Conservation (phyloP, 345 rosid genomes). For the Populus tremula region DNA sequence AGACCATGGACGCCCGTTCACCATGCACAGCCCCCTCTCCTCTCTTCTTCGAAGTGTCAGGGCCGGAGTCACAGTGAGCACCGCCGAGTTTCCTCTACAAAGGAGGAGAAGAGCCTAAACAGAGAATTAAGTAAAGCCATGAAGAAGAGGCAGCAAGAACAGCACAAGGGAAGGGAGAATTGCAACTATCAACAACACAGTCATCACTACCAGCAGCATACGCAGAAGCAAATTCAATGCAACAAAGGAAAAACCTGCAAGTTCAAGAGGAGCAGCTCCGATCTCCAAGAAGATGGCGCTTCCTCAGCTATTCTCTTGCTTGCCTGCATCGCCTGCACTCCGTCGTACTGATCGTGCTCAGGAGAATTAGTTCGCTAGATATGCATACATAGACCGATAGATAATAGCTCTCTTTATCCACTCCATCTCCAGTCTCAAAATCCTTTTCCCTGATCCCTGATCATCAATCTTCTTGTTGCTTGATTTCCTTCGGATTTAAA, state of each 20-base stretch:
- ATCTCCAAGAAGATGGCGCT: constrained; percentile 74
- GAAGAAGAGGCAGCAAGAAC: constrained; percentile 43
- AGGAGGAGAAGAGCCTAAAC: not conserved
- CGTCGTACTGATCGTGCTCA: constrained; percentile 29
- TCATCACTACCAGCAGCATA: constrained; percentile 15
- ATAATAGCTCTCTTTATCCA: not conserved
- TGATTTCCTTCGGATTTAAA: not conserved
- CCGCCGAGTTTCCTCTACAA: not conserved
- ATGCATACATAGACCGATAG: not conserved
- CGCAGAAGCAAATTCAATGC: constrained; percentile 45
- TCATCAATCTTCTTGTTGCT: not conserved
- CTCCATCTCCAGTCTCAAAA: not conserved
- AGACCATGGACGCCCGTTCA: constrained; percentile 10
- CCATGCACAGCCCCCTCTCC: constrained; percentile 19
- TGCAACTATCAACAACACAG: constrained; percentile 8
- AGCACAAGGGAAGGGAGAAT: constrained; percentile 20
- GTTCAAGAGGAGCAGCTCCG: constrained; percentile 82
- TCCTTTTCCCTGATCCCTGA: not conserved
- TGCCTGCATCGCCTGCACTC: constrained; percentile 77
- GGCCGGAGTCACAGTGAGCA: not conserved
- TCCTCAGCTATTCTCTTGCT: constrained; percentile 87
- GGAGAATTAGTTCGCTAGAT: not conserved
- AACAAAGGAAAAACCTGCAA: constrained; percentile 62
- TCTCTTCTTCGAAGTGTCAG: not conserved
- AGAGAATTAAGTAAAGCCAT: constrained; percentile 34